Conservation (phyloP, 1,284 basidiomycete genomes). For the Coniophora puteana region DNA sequence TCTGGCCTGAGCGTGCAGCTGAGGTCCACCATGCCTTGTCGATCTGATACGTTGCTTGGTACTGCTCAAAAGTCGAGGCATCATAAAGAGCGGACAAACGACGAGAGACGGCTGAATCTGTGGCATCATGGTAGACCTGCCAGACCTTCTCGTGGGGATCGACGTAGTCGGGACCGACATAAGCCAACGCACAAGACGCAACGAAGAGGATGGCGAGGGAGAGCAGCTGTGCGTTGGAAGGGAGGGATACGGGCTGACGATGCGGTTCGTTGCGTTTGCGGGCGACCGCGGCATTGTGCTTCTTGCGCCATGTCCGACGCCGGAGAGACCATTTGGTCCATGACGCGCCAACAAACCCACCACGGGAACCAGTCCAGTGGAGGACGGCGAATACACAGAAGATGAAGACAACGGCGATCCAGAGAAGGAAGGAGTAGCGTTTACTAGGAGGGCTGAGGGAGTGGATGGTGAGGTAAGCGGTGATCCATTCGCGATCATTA, state of each 20-base stretch:
- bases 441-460: constrained; percentile 46
- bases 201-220: constrained; percentile 40
- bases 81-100: constrained; percentile 20
- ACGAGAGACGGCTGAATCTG: constrained; percentile 12
- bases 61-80: constrained; percentile 26
- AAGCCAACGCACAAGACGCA: constrained; percentile 41
- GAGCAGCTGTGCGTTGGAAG: constrained; percentile 61
- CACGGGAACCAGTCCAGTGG: constrained; percentile 37
- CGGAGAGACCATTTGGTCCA: constrained; percentile 56
- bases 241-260: constrained; percentile 47
- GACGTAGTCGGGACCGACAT: constrained; percentile 77
- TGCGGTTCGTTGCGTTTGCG: constrained; percentile 28
- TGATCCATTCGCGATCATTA: constrained; percentile 50
- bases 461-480: constrained; percentile 51
- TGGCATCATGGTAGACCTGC: constrained; percentile 25
- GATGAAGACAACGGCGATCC: constrained; percentile 43
- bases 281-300: constrained; percentile 12
- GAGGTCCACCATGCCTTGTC: constrained; percentile 77
- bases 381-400: constrained; percentile 37
- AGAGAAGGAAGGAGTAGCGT: constrained; percentile 54
- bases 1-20: constrained; percentile 69
- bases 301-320: constrained; percentile 43
- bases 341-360: constrained; percentile 41
- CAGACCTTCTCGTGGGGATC: constrained; percentile 50
- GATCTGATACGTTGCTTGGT: constrained; percentile 58